phyloP scores from a whole-genome alignment of 2,329 filamentous ascomycete species.

The Arthrobotrys pseudoclavata region DNA sequence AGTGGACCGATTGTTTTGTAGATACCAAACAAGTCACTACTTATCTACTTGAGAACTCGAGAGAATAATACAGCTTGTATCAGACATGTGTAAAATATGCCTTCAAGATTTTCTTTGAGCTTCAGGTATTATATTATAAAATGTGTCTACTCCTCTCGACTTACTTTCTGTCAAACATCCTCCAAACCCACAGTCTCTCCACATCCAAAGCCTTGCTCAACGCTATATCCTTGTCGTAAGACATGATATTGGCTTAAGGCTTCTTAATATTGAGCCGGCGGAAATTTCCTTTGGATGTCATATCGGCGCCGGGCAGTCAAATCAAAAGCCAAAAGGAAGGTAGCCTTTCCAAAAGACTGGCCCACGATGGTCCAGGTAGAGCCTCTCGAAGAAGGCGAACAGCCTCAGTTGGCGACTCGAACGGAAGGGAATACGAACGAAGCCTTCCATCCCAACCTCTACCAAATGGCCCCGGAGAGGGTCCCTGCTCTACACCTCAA shows the following conservation, averaged over 20 bases:
- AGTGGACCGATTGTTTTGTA: too few species aligned
- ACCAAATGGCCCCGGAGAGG: constrained; percentile 14
- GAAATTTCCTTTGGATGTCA: constrained; percentile 35
- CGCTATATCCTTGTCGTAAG: background rate
- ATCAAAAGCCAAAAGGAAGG: constrained; percentile 42
- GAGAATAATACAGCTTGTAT: too few species aligned
- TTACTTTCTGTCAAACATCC: constrained; percentile 3
- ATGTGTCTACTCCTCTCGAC: background rate
- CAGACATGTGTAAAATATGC: too few species aligned
- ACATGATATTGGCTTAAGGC: constrained; percentile 1
- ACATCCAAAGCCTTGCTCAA: background rate
- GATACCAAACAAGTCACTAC: too few species aligned
- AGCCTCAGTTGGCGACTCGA: background rate
- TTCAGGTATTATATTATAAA: background rate
- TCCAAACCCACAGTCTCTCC: background rate
- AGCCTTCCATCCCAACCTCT: background rate
- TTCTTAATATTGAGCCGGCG: background rate
- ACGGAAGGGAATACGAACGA: background rate
- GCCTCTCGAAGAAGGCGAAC: constrained; percentile 4
- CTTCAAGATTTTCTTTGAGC: background rate
- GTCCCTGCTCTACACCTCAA: constrained; percentile 43
- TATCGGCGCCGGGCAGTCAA: constrained; percentile 23
- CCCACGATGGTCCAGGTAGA: constrained; percentile 25
- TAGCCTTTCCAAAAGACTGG: constrained; percentile 35
- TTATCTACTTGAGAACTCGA: too few species aligned